Conservation (phyloP, 2,329 filamentous ascomycete genomes). For the Aspergillus sp. region DNA sequence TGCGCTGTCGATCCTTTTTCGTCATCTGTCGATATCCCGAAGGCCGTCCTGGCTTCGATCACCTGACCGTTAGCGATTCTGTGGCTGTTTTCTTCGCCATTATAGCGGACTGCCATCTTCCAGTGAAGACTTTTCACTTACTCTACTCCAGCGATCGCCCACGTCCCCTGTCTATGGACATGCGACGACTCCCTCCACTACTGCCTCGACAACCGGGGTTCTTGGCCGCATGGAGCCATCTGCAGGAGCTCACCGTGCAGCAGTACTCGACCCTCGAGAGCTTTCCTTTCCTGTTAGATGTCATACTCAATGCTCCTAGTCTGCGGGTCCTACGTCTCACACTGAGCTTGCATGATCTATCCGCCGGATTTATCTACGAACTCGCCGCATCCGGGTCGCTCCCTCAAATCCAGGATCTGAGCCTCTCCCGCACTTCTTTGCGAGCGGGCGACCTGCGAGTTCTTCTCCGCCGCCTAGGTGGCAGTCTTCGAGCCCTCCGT, state of each 20-base stretch:
- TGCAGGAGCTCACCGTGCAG: slow-evolving; percentile 13
- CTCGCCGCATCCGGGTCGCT: slow-evolving; percentile 3
- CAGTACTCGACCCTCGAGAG: slow-evolving; percentile 17
- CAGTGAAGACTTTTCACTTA: slow-evolving; percentile 12
- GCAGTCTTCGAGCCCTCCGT: neutral
- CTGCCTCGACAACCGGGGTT: slow-evolving; percentile 15
- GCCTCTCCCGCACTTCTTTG: neutral
- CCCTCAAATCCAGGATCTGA: neutral
- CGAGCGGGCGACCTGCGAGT: neutral
- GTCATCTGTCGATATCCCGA: slow-evolving; percentile 18
- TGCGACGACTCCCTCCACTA: slow-evolving; percentile 16
- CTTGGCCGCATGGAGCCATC: slow-evolving; percentile 11
- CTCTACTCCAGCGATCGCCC: slow-evolving; percentile 14
- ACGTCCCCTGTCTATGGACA: slow-evolving; percentile 16
- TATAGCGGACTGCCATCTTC: slow-evolving; percentile 10
- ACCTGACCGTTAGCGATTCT: slow-evolving; percentile 14
- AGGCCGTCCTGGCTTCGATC: slow-evolving; percentile 14
- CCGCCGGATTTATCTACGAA: slow-evolving; percentile 16
- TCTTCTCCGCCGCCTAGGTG: neutral
- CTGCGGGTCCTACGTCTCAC: slow-evolving; percentile 12
- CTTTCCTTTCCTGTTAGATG: slow-evolving; percentile 14
- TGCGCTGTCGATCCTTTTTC: slow-evolving; percentile 16
- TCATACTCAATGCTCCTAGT: slow-evolving; percentile 14
- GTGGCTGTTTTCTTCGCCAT: slow-evolving; percentile 16
- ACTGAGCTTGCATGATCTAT: slow-evolving; percentile 13